These are phyloP conservation scores for Sarcodon aspratus DNA, from an alignment of 768 basidiomycete species.

Conservation along the genomic window DNA sequence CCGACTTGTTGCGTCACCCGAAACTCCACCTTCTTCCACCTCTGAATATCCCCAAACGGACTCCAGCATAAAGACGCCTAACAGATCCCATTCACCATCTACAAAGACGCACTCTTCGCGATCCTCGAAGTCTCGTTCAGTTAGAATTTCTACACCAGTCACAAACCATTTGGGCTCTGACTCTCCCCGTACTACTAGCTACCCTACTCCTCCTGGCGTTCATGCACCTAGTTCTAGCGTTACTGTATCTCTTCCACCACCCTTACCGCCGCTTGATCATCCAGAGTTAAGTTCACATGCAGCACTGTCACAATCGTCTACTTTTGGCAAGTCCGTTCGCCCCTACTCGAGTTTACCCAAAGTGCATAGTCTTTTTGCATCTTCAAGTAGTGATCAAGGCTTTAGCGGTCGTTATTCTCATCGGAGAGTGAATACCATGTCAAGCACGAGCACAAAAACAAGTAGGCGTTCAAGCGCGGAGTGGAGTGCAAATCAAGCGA, in stretches of 20 bases:
- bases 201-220: constrained; percentile 20
- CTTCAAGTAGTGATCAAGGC: no score
- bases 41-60: no score
- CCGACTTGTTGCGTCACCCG: no score
- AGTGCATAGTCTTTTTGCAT: constrained; percentile 4
- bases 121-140: constrained; percentile 6
- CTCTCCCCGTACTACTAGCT: constrained; percentile 31
- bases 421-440: constrained; percentile 3
- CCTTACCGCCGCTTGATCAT: constrained; percentile 43
- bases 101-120: constrained; percentile 3
- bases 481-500: constrained; percentile 40
- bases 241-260: constrained; percentile 28
- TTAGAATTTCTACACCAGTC: constrained; percentile 15
- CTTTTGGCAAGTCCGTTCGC: constrained; percentile 16
- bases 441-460: constrained; percentile 17
- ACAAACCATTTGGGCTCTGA: constrained; percentile 13
- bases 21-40: no score
- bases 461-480: constrained; percentile 46
- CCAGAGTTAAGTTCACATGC: constrained; percentile 15
- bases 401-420: constrained; percentile 12
- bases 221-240: constrained; percentile 8
- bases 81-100: no score
- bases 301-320: constrained; percentile 12
- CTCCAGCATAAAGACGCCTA: no score
- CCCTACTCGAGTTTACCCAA: constrained; percentile 16